These are phyloP conservation scores for Avena atlantica DNA, from an alignment of 176 grass and related monocot genomes.

Conservation along the genomic window DNA sequence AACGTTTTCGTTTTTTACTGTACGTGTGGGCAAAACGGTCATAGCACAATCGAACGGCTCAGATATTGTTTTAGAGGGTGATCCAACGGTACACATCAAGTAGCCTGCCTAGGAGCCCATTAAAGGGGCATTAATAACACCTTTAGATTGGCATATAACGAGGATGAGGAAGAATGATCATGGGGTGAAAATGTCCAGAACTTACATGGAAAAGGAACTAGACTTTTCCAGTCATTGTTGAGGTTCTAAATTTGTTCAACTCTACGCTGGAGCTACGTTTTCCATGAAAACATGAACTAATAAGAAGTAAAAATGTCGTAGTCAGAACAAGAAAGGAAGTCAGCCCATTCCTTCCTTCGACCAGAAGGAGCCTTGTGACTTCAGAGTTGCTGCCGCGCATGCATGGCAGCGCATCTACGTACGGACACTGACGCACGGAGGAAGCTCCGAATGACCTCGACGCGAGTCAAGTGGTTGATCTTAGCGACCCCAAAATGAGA, in stretches of 20 bases:
- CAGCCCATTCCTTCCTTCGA: neutral
- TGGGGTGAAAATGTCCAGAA: constrained; percentile 25
- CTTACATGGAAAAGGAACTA: constrained; percentile 19
- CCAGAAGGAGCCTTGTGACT: constrained; percentile 20
- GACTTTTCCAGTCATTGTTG: neutral
- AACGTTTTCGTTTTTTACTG: too few species aligned
- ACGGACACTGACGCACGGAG: neutral
- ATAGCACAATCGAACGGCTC: too few species aligned
- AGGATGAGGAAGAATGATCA: neutral
- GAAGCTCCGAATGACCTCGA: neutral
- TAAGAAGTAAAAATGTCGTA: neutral
- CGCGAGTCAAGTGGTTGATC: neutral
- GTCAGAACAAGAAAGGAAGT: neutral
- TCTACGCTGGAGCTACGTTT: neutral
- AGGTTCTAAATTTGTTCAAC: neutral
- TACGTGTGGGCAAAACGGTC: too few species aligned
- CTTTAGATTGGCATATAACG: too few species aligned
- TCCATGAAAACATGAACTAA: too few species aligned
- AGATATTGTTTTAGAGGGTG: too few species aligned
- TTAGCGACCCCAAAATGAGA: neutral
- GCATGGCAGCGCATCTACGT: neutral
- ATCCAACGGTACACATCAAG: too few species aligned
- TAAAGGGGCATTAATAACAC: too few species aligned
- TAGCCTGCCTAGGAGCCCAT: too few species aligned
- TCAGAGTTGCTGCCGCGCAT: neutral